A percentile compares a stretch with the other conserved stretches of the same genome.
Evolutionary conservation across 2,329 filamentous ascomycete species (phyloP).

Genomic region (Huntiella abstrusa): DNA sequence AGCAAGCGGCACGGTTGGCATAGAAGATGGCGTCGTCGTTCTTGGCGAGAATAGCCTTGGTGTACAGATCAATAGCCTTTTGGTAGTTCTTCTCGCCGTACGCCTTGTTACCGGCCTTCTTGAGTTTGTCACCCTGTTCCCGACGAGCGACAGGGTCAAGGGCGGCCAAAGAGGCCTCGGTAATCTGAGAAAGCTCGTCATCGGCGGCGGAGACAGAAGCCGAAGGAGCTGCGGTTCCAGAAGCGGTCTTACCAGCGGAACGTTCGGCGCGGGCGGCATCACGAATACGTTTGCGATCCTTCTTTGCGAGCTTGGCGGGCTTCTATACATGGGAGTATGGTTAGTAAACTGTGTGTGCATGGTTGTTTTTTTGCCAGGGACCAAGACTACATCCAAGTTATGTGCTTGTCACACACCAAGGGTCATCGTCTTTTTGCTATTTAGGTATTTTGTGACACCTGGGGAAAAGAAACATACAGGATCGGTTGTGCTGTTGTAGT

Average conservation of each 20-base stretch:
- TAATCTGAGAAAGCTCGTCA: slow-evolving; percentile 51
- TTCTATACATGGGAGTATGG: slow-evolving; percentile 19
- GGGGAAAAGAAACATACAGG: slow-evolving; percentile 25
- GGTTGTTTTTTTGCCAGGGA: not conserved
- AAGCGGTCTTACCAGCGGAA: slow-evolving; percentile 7
- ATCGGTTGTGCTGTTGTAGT: slow-evolving; percentile 52
- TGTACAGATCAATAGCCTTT: slow-evolving; percentile 84
- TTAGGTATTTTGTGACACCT: no score
- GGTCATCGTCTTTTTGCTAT: no score
- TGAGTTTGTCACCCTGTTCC: slow-evolving; percentile 75
- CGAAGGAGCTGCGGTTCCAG: slow-evolving; percentile 2
- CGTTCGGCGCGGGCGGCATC: slow-evolving; percentile 31
- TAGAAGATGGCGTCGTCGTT: slow-evolving; percentile 96
- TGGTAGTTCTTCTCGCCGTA: slow-evolving; percentile 90
- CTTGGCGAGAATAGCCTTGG: slow-evolving; percentile 90
- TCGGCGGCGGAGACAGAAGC: slow-evolving; percentile 26
- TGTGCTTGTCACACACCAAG: not conserved
- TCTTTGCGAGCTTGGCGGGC: slow-evolving; percentile 64
- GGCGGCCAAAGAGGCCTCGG: slow-evolving; percentile 34
- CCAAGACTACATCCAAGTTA: not conserved
- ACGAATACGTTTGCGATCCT: slow-evolving; percentile 63
- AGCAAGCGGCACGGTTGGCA: slow-evolving; percentile 95
- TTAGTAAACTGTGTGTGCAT: not conserved
- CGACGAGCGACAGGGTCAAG: slow-evolving; percentile 51
- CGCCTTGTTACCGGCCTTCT: slow-evolving; percentile 89